Conservation (phyloP, 306 rosid species). For the Malus domestica region ASM211411v1 NC_041796.1:27994001-27994500, state of each 20-base stretch:
- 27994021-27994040: neutral
- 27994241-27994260: constrained; percentile 30
- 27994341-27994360: neutral
- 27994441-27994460: constrained; percentile 71
- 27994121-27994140: constrained; percentile 18
- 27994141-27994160: constrained; percentile 53
- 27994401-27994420: constrained; percentile 45
- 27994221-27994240: constrained; percentile 64
- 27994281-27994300: neutral
- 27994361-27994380: constrained; percentile 29
- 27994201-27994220: constrained; percentile 76
- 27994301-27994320: neutral
- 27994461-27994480: constrained; percentile 64
- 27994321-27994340: neutral
- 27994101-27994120: neutral
- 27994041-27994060: neutral
- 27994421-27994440: constrained; percentile 70
- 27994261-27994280: neutral
- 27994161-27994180: constrained; percentile 56
- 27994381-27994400: constrained; percentile 43
- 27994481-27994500: constrained; percentile 51
- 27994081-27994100: neutral
- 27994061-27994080: constrained; percentile 10
- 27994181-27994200: constrained; percentile 76
- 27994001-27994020: neutral